Evolutionary conservation across 2,329 filamentous ascomycete species (phyloP).

Genomic region (Nothopassalora personata): DNA sequence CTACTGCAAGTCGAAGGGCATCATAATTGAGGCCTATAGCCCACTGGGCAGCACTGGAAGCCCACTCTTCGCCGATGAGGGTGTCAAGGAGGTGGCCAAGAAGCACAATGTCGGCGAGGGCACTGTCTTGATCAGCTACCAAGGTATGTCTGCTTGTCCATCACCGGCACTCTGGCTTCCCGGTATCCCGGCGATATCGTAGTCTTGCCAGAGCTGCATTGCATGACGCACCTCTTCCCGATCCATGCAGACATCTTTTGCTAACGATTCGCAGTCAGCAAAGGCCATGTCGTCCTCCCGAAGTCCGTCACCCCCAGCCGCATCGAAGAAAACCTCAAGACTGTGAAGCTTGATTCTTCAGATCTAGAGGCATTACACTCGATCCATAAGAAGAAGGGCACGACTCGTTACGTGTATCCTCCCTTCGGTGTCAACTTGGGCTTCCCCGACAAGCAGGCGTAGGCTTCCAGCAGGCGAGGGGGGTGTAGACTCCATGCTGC

Average conservation of each 20-base stretch:
- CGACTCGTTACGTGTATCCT: slow-evolving; percentile 47
- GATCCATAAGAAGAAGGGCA: slow-evolving; percentile 44
- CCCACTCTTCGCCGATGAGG: slow-evolving; percentile 45
- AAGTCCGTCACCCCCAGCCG: slow-evolving; percentile 53
- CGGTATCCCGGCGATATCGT: too few relatives aligned
- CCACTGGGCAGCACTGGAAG: slow-evolving; percentile 47
- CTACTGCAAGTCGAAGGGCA: slow-evolving; percentile 61
- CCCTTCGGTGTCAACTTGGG: slow-evolving; percentile 46
- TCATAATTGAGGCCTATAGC: slow-evolving; percentile 65
- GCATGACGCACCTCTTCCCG: not conserved
- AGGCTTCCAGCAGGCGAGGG: not conserved
- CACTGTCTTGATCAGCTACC: slow-evolving; percentile 65
- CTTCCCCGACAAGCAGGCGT: slow-evolving; percentile 44
- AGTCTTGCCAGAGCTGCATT: too few relatives aligned
- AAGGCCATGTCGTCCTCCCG: slow-evolving; percentile 64
- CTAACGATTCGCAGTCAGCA: slow-evolving; percentile 49
- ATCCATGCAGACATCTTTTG: not conserved
- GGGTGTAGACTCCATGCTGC: not conserved
- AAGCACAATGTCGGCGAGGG: slow-evolving; percentile 47
- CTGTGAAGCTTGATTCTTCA: slow-evolving; percentile 59
- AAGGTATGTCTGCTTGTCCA: slow-evolving; percentile 50
- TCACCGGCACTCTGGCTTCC: not conserved
- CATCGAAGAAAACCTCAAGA: slow-evolving; percentile 62
- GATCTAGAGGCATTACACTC: slow-evolving; percentile 52
- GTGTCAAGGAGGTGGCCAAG: slow-evolving; percentile 44